These are phyloP conservation scores for Chrysoporthe austroafricana DNA, from an alignment of 2,329 filamentous ascomycete genomes.

Conservation along the genomic window DNA sequence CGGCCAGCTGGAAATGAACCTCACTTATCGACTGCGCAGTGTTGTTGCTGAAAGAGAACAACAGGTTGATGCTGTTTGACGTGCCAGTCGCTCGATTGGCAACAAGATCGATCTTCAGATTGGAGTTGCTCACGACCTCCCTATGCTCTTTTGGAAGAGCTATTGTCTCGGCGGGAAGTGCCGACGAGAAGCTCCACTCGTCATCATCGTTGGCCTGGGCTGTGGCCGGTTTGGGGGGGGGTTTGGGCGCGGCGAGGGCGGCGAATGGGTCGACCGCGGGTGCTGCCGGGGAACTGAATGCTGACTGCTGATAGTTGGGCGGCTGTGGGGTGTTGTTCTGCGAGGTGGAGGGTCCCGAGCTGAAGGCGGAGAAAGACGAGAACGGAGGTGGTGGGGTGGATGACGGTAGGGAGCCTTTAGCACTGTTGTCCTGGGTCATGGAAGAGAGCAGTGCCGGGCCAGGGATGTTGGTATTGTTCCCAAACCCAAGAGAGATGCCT, in stretches of 20 bases:
- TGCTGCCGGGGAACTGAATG: constrained; percentile 49
- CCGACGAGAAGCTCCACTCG: constrained; percentile 92
- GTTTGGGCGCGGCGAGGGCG: constrained; percentile 48
- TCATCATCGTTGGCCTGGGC: constrained; percentile 68
- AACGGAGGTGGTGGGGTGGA: constrained; percentile 52
- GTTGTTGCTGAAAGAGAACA: constrained; percentile 84
- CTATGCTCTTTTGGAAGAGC: constrained; percentile 62
- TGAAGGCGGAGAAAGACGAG: constrained; percentile 59
- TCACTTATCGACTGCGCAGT: constrained; percentile 72
- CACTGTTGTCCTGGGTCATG: constrained; percentile 62
- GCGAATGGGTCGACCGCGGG: constrained; percentile 57
- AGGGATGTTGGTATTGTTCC: constrained; percentile 68
- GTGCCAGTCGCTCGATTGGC: constrained; percentile 62
- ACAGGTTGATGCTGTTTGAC: constrained; percentile 66
- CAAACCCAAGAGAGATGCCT: constrained; percentile 81
- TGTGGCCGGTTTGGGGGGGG: constrained; percentile 40
- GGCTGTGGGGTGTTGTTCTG: constrained; percentile 59
- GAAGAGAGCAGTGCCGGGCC: constrained; percentile 68
- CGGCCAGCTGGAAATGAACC: constrained; percentile 88
- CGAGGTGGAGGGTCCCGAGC: constrained; percentile 53
- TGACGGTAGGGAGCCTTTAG: constrained; percentile 48
- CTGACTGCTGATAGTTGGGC: constrained; percentile 50
- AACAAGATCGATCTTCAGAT: constrained; percentile 73
- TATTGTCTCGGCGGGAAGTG: constrained; percentile 66
- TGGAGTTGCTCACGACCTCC: constrained; percentile 69